Base-by-base conservation (phyloP, 352 stramenopile species). In the Hyaloperonospora arabidopsidis region DNA sequence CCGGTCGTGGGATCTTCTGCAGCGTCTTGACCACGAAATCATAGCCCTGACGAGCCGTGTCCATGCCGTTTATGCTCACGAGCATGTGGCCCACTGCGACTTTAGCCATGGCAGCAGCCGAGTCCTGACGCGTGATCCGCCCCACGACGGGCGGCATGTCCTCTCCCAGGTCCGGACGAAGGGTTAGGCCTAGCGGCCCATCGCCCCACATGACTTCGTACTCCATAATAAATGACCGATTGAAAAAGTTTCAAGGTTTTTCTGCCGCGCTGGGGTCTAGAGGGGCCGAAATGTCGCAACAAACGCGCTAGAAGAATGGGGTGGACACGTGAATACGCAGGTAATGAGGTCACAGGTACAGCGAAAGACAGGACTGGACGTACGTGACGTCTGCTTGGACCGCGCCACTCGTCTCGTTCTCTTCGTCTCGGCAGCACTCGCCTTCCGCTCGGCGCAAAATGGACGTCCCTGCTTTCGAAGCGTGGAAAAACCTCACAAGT, bases 151-250 rank as follows among this genome's bases (percentile, higher is more conserved):
- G 84, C 43, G 83, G 83, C 83, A 93, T 93, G 66, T 93, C 83
- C 57, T 92, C 82, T 21, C 84, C 82, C 29, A 92, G 64, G 46
- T 94, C 84, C 11, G 84, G 76, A 14, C 84, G 81, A 39, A 94
- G 70, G 57, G 81, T 94, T 55, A 94, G 70, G 7, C 84, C 84
- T 43, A 94, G 50, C 15, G 81, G 79, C 2, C 84, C 84, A 48
- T 92, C 84, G 55, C 82, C 82, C 84, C 84, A 94, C 49, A 75
- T 69, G 52, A 94, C 80, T 57, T 94, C 79, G 64, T 94, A 94
- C 69, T 94, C 84, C 84, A 93, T 93, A 23, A 29, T 21, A 22
- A 49, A 22, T 14, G 5, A 38, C 12, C 35, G 35, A 18, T 11
- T 15, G 35, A 15, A 4, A 3, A 5, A 2, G 5, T 18, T 41